A percentile compares a stretch with the other conserved stretches of the same genome.
Conservation (phyloP, 257 asterid genomes). For the Asclepias syriaca region DNA sequence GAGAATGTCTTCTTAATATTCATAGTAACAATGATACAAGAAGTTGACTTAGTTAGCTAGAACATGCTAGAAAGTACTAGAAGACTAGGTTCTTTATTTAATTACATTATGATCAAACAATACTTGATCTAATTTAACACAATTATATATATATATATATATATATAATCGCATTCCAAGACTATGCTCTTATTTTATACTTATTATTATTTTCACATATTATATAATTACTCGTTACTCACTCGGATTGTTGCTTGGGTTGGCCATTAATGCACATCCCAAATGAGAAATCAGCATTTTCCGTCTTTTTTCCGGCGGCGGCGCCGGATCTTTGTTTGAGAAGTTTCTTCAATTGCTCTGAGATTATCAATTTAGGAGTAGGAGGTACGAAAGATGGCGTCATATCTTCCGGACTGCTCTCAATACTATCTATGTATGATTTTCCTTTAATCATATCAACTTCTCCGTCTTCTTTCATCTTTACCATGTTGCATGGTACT, state of each 20-base stretch:
- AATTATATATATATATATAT: no score
- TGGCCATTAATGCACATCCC: conserved; percentile 3
- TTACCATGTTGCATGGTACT: conserved; percentile 24
- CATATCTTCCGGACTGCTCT: conserved; percentile 19
- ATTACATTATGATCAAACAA: no score
- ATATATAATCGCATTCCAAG: no score
- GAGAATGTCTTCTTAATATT: neutral
- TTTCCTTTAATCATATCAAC: conserved; percentile 29
- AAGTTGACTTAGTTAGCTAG: neutral
- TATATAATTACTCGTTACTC: neutral
- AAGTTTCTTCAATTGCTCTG: conserved; percentile 28
- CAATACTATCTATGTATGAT: conserved; percentile 10
- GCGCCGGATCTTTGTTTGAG: conserved; percentile 24
- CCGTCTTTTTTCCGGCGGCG: conserved; percentile 10
- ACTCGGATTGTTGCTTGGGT: neutral
- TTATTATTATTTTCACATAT: no score
- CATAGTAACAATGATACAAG: neutral
- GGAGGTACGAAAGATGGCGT: conserved; percentile 21
- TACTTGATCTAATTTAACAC: no score
- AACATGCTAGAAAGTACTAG: neutral
- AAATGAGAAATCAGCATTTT: neutral
- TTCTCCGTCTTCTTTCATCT: conserved; percentile 35
- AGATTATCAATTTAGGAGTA: conserved; percentile 16
- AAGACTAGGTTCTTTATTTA: neutral
- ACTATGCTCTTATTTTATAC: no score